Evolutionary conservation across 768 basidiomycete species (phyloP).

Genomic region (Naganishia vishniacii): DNA sequence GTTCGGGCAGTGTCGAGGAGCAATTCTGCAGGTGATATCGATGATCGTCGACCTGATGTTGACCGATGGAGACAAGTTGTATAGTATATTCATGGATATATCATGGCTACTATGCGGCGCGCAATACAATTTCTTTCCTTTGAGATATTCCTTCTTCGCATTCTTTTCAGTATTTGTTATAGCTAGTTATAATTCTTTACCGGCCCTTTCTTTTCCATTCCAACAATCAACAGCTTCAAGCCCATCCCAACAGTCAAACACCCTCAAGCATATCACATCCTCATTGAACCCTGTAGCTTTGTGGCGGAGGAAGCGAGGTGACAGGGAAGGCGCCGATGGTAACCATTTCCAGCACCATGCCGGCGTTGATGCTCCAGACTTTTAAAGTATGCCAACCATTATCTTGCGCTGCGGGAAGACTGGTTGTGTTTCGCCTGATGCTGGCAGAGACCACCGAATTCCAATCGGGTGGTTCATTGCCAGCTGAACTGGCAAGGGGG

Average conservation of each 20-base stretch:
- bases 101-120: not conserved
- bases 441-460: constrained; percentile 35
- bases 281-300: constrained; percentile 14
- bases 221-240: too few relatives aligned
- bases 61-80: not conserved
- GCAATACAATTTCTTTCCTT: not conserved
- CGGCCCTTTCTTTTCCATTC: not conserved
- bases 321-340: constrained; percentile 20
- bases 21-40: constrained; percentile 39
- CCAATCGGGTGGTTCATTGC: constrained; percentile 40
- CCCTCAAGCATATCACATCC: too few relatives aligned
- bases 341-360: constrained; percentile 35
- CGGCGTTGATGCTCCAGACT: constrained; percentile 39
- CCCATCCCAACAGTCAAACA: too few relatives aligned
- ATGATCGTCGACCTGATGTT: constrained; percentile 18
- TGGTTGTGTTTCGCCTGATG: constrained; percentile 34
- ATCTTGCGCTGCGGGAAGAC: constrained; percentile 16
- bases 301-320: constrained; percentile 19
- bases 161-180: not conserved
- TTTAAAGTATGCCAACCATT: constrained; percentile 33
- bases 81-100: not conserved
- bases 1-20: constrained; percentile 28
- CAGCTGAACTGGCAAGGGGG: constrained; percentile 23
- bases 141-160: not conserved
- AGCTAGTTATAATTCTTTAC: not conserved